Evolutionary conservation across 345 rosid genomes (phyloP), one percentile per base, ranked within the genome.

Genomic region (Gossypium turneri): DNA sequence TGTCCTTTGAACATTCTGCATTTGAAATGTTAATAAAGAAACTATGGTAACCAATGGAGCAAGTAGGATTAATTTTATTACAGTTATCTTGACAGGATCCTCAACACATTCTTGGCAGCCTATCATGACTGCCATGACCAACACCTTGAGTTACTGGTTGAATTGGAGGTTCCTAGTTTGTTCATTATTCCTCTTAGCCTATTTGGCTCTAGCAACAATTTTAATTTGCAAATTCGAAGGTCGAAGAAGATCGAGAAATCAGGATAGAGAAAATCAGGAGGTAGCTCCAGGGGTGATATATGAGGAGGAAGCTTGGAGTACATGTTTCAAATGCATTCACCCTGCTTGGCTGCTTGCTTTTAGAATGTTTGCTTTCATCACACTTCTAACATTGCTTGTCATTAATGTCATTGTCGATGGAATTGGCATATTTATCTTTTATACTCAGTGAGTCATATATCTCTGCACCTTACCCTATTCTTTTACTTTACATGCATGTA

Each of bases 91-190:
- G 13, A 73, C 96, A 90, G 97, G 91, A 75, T 84, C 90, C 16
- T 81, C 79, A 2, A 78, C 81, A 41, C 88, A 71, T 77, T 81
- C 79, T 69, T 85, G 88, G 88, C 80, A 83, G 84, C 93, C 85
- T n/a, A 59, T 67, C 82, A 89, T 94, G 98, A 82, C 86, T 78
- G 81, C 85, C 2, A 57, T 9, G 4, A 88, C 98, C 0, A 85
- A 88, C 72, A 80, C 85, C 47, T 83, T 81, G 56, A 88, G 92
- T 81, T 94, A 91, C 76, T 94, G 98, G 98, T 78, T 94, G 78
- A 94, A 91, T 87, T 88, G 90, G 90, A 91, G 95, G 80, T 90
- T 92, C 90, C 78, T 86, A 56, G 70, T 89, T 4, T 92, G 92
- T 75, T 90, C 94, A 5, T 7, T 83, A 50, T 81, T 88, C 75